These are phyloP conservation scores for Fagopyrum tataricum DNA, from an alignment of 148 eudicot genomes.

Conservation along the genomic window DNA sequence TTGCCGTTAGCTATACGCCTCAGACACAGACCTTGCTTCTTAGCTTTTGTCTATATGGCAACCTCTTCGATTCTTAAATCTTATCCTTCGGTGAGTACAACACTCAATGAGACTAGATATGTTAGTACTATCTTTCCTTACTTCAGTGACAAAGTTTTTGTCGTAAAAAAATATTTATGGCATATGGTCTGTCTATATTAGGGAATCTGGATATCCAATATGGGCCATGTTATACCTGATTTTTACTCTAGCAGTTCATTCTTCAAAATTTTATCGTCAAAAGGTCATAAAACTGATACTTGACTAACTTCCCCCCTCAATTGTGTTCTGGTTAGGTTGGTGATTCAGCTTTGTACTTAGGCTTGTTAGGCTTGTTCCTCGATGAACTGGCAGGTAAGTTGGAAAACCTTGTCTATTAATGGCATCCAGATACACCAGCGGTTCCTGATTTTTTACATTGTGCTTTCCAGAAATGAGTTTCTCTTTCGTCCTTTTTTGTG, in stretches of 20 bases:
- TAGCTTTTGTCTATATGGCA: conserved; percentile 82
- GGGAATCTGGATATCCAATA: no score
- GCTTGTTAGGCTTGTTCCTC: conserved; percentile 64
- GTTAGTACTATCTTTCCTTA: background rate
- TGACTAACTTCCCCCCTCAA: background rate
- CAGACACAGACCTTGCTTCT: conserved; percentile 84
- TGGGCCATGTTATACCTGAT: no score
- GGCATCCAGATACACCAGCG: conserved; percentile 4
- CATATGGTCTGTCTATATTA: no score
- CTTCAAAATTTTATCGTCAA: background rate
- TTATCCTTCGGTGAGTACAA: conserved; percentile 79
- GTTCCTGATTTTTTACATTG: conserved; percentile 10
- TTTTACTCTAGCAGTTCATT: background rate
- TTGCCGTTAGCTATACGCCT: conserved; percentile 83
- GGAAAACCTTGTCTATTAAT: background rate
- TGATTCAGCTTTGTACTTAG: conserved; percentile 79
- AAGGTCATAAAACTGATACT: background rate
- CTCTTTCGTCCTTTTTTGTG: conserved; percentile 90
- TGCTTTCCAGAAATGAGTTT: conserved; percentile 75
- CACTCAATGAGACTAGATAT: conserved; percentile 1
- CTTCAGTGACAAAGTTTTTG: background rate
- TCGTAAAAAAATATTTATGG: no score
- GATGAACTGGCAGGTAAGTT: conserved; percentile 80
- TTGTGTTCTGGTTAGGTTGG: conserved; percentile 50
- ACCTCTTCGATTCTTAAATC: conserved; percentile 89